Base-by-base conservation (phyloP, 2,329 filamentous ascomycete species). In the Sporothrix variecibatus region DNA sequence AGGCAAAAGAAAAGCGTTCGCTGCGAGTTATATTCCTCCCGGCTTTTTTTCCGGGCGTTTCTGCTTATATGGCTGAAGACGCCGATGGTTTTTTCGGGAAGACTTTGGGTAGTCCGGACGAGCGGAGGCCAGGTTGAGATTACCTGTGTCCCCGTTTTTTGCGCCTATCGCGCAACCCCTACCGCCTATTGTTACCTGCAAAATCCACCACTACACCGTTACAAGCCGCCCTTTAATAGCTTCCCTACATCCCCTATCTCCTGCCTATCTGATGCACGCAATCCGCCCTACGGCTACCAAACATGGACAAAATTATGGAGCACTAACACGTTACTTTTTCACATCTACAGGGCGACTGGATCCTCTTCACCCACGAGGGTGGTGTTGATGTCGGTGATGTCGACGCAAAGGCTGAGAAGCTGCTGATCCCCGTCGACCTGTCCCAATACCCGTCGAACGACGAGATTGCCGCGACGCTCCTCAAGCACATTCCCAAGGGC, bases 341-440 rank as follows among this genome's bases (percentile, higher is more conserved):
- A n/a, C 31, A 17, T 23, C 20, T 38, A 67, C 83, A 98, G 96
- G 96, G 96, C 82, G 96, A 99, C 86, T 98, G 95, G 94, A 98
- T 99, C 83, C 94, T 99, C 82, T 99, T 99, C 89, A 98, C 95
- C 81, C 94, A 99, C 87, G 96, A 99, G 87, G 96, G 96, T 88
- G 96, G 96, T 93, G 95, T 99, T 79, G 96, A 99, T 85, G 96
- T 99, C 80, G 96, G 96, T 83, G 96, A 99, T 91, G 96, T 99
- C 78, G 96, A 99, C 81, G 94, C 91, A 78, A 99, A 99, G 89
- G 96, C 96, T 77, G 94, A 98, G 90, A 99, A 98, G 92, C 90
- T 99, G 77, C 87, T 99, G 82, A 94, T 99, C 80, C 95, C 96
- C 80, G 96, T 99, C 81, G 95, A 98, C 85, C 92, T 99, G 77